Conservation (phyloP, 495 filamentous ascomycete genomes). For the Aspergillus ellipticus region DNA sequence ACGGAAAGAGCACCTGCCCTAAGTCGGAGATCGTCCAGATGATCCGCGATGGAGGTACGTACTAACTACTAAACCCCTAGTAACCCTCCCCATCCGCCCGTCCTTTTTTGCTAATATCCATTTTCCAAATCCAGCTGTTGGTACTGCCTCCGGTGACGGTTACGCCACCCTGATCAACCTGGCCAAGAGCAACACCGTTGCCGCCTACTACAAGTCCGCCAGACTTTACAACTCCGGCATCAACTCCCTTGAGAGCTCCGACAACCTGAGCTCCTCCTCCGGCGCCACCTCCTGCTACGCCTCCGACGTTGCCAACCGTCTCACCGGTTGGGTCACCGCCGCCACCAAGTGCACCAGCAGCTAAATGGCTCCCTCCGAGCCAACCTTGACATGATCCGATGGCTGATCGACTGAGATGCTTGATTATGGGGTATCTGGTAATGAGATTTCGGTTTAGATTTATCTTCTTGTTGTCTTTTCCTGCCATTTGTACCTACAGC, state of each 20-base stretch:
- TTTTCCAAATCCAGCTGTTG: background rate
- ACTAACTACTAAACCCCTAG: background rate
- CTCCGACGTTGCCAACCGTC: constrained; percentile 40
- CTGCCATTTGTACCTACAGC: no score
- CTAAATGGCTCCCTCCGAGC: no score
- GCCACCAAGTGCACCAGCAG: constrained; percentile 18
- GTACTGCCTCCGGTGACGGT: constrained; percentile 33
- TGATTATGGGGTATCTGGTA: no score
- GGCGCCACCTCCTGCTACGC: constrained; percentile 55
- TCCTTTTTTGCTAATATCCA: background rate
- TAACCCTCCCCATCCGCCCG: background rate
- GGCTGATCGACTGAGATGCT: no score
- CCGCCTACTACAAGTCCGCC: constrained; percentile 47
- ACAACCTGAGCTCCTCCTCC: background rate
- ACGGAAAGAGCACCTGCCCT: constrained; percentile 43
- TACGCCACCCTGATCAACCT: constrained; percentile 33
- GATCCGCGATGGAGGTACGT: background rate
- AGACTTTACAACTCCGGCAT: constrained; percentile 56
- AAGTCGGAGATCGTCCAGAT: constrained; percentile 30
- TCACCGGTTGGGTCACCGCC: constrained; percentile 39
- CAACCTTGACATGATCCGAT: no score
- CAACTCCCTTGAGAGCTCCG: constrained; percentile 32
- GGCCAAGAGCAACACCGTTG: constrained; percentile 25
- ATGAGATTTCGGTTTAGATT: no score
- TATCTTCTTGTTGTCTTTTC: no score